phyloP scores from a whole-genome alignment of 331 rosid species.

The Prunus yedoensis region DNA sequence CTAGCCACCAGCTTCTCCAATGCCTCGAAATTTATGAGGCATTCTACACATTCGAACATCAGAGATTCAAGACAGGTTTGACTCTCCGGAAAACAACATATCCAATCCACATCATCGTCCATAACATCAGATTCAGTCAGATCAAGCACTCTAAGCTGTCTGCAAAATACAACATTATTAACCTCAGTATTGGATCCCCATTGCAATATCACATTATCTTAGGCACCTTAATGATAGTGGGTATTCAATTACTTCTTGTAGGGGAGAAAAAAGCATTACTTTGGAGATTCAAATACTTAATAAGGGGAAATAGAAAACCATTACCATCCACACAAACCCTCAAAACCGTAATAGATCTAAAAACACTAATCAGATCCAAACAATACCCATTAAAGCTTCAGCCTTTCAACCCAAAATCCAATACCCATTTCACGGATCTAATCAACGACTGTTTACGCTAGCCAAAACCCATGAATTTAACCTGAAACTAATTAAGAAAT shows the following conservation, averaged over 20 bases:
- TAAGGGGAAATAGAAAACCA: neutral
- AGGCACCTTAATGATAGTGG: neutral
- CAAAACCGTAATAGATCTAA: slow-evolving; percentile 13
- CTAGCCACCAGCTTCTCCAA: slow-evolving; percentile 80
- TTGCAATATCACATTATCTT: slow-evolving; percentile 3
- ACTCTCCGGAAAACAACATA: slow-evolving; percentile 70
- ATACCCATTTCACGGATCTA: slow-evolving; percentile 12
- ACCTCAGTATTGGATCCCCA: slow-evolving; percentile 8
- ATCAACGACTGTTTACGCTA: neutral
- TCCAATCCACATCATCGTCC: slow-evolving; percentile 76
- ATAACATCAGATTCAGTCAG: slow-evolving; percentile 68
- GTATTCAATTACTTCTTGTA: neutral
- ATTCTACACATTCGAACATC: slow-evolving; percentile 70
- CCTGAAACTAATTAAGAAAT: neutral
- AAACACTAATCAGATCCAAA: slow-evolving; percentile 20
- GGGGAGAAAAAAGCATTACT: neutral
- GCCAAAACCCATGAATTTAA: neutral
- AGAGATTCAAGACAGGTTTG: slow-evolving; percentile 67
- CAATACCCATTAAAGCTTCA: neutral
- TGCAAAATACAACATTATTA: slow-evolving; percentile 34
- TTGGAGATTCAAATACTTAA: neutral
- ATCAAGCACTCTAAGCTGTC: slow-evolving; percentile 80
- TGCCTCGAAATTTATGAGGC: slow-evolving; percentile 59
- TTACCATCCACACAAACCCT: neutral
- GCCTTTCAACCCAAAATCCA: neutral